These are phyloP conservation scores for Voacanga thouarsii DNA, from an alignment of 257 asterid genomes.

Conservation along the genomic window DNA sequence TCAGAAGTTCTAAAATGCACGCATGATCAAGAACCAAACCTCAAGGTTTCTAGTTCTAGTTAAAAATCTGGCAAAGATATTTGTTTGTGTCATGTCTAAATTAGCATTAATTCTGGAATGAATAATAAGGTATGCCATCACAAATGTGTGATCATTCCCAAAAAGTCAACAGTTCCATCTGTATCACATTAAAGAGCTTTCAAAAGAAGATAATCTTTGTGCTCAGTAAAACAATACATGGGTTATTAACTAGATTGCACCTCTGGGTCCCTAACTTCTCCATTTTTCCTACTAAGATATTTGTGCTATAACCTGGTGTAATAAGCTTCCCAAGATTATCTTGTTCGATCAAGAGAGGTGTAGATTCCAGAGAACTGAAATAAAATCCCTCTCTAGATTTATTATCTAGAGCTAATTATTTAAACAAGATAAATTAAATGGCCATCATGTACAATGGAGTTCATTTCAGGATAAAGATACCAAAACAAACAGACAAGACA, in stretches of 20 bases:
- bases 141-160: neutral
- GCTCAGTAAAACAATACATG: neutral
- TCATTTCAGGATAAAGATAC: neutral
- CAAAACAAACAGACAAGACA: neutral
- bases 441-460: neutral
- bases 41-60: neutral
- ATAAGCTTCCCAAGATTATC: neutral
- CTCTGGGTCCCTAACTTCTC: neutral
- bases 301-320: neutral
- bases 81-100: neutral
- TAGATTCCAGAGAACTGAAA: neutral
- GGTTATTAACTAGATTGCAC: neutral
- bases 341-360: neutral
- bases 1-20: neutral
- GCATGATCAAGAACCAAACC: slow-evolving; percentile 12
- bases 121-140: neutral
- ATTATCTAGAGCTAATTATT: neutral
- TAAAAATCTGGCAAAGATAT: neutral
- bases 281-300: neutral
- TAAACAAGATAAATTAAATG: neutral
- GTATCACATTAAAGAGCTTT: slow-evolving; percentile 10
- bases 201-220: slow-evolving; percentile 5
- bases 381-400: neutral
- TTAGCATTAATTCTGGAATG: neutral
- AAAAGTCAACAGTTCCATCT: neutral